Evolutionary conservation across 176 grass and related monocot genomes (phyloP).

Genomic region (Alopecurus myosuroides): DNA sequence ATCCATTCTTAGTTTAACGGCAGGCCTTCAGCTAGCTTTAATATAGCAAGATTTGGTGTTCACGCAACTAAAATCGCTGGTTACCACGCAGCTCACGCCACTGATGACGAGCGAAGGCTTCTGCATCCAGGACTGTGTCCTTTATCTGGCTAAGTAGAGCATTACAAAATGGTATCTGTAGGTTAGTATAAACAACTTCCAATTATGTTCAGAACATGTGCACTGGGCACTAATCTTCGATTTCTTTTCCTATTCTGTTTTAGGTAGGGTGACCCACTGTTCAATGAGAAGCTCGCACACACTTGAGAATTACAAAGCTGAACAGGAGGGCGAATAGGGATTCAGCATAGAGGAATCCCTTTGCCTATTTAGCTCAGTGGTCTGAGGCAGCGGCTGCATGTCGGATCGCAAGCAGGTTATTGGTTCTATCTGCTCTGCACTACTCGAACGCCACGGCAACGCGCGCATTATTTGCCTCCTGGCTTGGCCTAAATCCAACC

Average conservation of each 20-base stretch:
- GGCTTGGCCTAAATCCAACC: conserved; percentile 25
- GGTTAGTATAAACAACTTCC: neutral
- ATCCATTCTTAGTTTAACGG: neutral
- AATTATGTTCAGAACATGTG: neutral
- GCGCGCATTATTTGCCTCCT: conserved; percentile 5
- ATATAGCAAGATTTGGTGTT: neutral
- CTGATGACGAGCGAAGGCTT: neutral
- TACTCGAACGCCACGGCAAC: conserved; percentile 13
- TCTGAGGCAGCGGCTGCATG: neutral
- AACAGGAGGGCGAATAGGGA: neutral
- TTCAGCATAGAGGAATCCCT: conserved; percentile 15
- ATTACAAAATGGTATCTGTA: neutral
- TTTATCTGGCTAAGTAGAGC: neutral
- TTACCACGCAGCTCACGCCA: neutral
- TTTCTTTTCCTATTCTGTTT: neutral
- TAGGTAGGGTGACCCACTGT: neutral
- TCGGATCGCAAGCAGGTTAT: neutral
- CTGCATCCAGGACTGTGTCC: neutral
- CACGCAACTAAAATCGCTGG: neutral
- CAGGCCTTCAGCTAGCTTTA: neutral
- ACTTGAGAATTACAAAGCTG: neutral
- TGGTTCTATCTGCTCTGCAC: neutral
- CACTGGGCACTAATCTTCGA: neutral
- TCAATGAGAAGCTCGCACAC: conserved; percentile 1
- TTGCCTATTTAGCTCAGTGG: neutral